Base-by-base conservation (phyloP, 1,284 basidiomycete species). In the Bjerkandera adusta region DNA sequence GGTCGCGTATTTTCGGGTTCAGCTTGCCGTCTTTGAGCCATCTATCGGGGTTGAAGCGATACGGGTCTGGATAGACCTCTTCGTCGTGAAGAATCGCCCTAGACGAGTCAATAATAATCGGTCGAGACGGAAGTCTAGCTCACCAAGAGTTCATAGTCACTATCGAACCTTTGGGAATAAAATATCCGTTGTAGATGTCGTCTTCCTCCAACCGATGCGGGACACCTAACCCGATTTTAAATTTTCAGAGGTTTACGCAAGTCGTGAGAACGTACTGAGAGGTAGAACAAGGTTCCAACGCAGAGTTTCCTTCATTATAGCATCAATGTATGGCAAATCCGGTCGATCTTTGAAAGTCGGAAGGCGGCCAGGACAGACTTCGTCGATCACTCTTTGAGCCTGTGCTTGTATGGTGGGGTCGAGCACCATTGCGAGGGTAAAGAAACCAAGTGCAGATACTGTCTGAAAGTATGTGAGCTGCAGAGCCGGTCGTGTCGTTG, bases 81-180 rank as follows among this genome's bases (percentile, higher is more conserved):
- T 33, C 30, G 36, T 50, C 49, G 13, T 41, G 38, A 22, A 50
- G 25, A 18, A 50, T 42, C 0, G 54, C 54, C 36, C 50, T 49
- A 27, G 32, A 29, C 5, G 1, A 47, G 21, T 15, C 12, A 12
- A 18, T 15, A 8, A 16, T 30, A 32, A 13, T 10, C 18, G 12
- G 2, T 24, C 18, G 4, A 7, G 1, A 37, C 20, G 11, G 26
- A 21, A 24, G 26, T 27, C 18, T 8, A 10, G 27, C 45, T 22
- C 12, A 55, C 57, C 51, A 57, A 27, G 34, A 27, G 36, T 59
- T 59, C 1, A 52, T 51, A n/a, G 58, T 49, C 12, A 59, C 41
- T 4, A 51, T 47, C 0, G 58, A 43, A n/a, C 57, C 58, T 33
- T 51, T 51, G 11, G 59, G 59, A 21, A 61, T 56, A 30, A 53